These are phyloP conservation scores for Herpotrichia juniperi DNA, from an alignment of 2,329 filamentous ascomycete genomes.

Conservation along the genomic window DNA sequence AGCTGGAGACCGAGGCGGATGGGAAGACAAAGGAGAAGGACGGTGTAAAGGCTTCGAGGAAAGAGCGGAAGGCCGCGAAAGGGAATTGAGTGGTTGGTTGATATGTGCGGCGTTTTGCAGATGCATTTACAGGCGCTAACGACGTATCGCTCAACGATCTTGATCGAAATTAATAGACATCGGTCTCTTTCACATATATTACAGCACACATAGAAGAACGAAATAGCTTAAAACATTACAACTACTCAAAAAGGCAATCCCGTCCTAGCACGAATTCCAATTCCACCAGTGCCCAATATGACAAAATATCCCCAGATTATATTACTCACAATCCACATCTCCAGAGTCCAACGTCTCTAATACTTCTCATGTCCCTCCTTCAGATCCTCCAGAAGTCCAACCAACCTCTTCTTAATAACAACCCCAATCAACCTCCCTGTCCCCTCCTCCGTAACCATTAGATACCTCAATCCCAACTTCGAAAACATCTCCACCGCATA, in stretches of 20 bases:
- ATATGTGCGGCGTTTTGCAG: too few relatives aligned
- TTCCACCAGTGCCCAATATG: not conserved
- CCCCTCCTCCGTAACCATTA: constrained; percentile 62
- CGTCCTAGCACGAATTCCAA: not conserved
- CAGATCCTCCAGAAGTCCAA: constrained; percentile 58
- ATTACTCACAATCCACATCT: not conserved
- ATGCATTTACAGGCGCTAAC: too few relatives aligned
- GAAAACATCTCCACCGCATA: constrained; percentile 66
- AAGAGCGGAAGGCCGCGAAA: not conserved
- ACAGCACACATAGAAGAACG: too few relatives aligned
- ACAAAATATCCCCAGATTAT: too few relatives aligned
- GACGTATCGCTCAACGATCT: too few relatives aligned
- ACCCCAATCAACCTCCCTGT: constrained; percentile 59
- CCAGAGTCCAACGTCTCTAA: not conserved
- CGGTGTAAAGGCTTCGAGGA: not conserved
- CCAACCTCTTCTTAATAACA: constrained; percentile 64
- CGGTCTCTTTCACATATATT: too few relatives aligned
- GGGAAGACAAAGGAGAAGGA: not conserved
- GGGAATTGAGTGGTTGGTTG: not conserved
- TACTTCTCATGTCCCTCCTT: constrained; percentile 5
- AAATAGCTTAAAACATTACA: too few relatives aligned
- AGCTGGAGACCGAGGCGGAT: not conserved
- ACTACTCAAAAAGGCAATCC: too few relatives aligned
- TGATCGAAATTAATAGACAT: too few relatives aligned
- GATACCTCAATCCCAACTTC: constrained; percentile 61